Evolutionary conservation across 2,329 filamentous ascomycete genomes (phyloP).

Genomic region (Sclerotinia trifoliorum): DNA sequence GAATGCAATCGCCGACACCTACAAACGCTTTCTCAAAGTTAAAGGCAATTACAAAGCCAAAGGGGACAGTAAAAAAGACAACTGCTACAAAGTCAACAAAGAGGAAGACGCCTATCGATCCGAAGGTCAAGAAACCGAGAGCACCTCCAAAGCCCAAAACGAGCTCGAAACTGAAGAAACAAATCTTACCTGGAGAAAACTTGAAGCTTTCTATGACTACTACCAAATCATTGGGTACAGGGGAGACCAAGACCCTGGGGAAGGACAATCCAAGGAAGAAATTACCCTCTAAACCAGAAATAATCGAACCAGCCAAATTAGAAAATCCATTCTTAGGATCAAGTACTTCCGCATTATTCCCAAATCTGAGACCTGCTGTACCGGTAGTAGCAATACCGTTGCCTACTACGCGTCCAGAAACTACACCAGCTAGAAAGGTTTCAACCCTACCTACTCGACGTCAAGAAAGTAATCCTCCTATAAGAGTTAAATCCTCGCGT

Average conservation of each 20-base stretch:
- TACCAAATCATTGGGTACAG: constrained; percentile 20
- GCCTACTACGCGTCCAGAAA: background rate
- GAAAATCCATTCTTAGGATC: constrained; percentile 16
- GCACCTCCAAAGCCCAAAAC: constrained; percentile 10
- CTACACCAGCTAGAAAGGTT: constrained; percentile 18
- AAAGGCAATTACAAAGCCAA: constrained; percentile 8
- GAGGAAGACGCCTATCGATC: constrained; percentile 10
- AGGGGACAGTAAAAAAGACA: background rate
- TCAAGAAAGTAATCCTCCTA: background rate
- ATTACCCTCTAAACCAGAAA: constrained; percentile 27
- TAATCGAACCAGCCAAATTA: constrained; percentile 18
- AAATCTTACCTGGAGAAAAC: constrained; percentile 44
- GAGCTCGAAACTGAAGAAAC: constrained; percentile 51
- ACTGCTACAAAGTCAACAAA: background rate
- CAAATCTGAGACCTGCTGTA: constrained; percentile 26
- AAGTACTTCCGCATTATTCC: constrained; percentile 25
- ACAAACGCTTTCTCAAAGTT: constrained; percentile 27
- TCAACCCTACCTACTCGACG: background rate
- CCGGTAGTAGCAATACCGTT: constrained; percentile 12
- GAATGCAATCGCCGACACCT: constrained; percentile 42
- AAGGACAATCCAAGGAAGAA: constrained; percentile 36
- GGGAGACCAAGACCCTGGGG: background rate
- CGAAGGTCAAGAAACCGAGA: constrained; percentile 18
- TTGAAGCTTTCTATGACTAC: constrained; percentile 18
- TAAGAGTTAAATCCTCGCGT: background rate